These are phyloP conservation scores for Zygnema cylindricum DNA, from an alignment of 139 green algal species.

Conservation along the genomic window DNA sequence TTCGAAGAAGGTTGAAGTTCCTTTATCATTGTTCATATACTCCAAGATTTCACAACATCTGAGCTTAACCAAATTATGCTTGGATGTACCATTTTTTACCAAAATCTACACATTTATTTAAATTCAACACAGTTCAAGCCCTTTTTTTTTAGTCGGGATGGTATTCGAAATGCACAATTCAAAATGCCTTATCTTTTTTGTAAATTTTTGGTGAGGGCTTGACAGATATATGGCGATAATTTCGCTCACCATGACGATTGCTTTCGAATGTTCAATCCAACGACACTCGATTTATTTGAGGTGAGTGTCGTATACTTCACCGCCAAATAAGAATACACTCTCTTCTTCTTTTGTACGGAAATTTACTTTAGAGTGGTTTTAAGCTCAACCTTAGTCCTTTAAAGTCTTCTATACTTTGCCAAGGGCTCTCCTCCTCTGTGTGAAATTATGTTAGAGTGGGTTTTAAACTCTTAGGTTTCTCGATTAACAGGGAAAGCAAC, in stretches of 20 bases:
- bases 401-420: no score
- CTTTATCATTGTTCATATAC: slow-evolving; percentile 10
- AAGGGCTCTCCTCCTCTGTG: no score
- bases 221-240: slow-evolving; percentile 86
- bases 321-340: no score
- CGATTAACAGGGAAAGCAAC: no score
- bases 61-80: background rate
- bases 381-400: no score
- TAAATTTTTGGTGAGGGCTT: background rate
- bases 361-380: no score
- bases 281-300: slow-evolving; percentile 66
- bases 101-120: background rate
- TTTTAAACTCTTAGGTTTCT: no score
- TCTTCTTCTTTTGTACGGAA: no score
- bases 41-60: background rate
- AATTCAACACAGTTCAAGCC: background rate
- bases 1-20: no score
- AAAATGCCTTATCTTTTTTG: background rate
- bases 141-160: background rate
- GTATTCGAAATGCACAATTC: background rate
- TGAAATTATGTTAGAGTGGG: no score
- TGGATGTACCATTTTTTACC: background rate
- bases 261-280: slow-evolving; percentile 97
- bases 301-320: no score
- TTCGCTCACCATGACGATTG: slow-evolving; percentile 85